phyloP scores from a whole-genome alignment of 495 filamentous ascomycete species.

The Echria macrotheca region DNA sequence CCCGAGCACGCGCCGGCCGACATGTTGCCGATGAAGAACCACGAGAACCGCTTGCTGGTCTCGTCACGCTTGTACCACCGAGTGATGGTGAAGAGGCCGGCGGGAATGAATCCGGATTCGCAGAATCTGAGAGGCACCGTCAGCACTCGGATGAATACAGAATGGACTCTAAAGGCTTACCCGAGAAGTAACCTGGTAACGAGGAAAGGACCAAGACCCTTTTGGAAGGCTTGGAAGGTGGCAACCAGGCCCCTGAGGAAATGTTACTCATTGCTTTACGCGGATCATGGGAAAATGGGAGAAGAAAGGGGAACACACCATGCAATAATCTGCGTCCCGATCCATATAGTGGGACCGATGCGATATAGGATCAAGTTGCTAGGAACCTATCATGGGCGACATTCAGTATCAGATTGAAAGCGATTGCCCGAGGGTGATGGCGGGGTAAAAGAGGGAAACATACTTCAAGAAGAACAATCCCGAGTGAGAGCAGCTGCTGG shows the following conservation, averaged over 20 bases:
- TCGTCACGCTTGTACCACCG: conserved; percentile 57
- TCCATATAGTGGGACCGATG: conserved; percentile 50
- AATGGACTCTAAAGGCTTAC: conserved; percentile 15
- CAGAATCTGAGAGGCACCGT: conserved; percentile 20
- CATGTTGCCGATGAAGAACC: conserved; percentile 51
- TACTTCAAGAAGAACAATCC: conserved; percentile 50
- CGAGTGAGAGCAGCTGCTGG: conserved; percentile 48
- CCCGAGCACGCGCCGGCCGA: conserved; percentile 30
- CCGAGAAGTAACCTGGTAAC: conserved; percentile 51
- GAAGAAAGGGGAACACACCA: conserved; percentile 23
- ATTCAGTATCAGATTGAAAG: not conserved
- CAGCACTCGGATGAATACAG: not conserved
- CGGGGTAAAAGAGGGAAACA: not conserved
- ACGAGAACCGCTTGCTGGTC: conserved; percentile 47
- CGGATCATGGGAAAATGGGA: not conserved
- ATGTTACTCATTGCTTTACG: not conserved
- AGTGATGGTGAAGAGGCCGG: conserved; percentile 52
- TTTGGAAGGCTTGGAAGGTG: conserved; percentile 54
- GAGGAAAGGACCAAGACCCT: conserved; percentile 45
- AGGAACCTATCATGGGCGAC: conserved; percentile 34
- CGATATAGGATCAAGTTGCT: conserved; percentile 52
- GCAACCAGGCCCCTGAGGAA: conserved; percentile 44
- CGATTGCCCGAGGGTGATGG: too few relatives aligned
- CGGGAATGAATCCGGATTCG: conserved; percentile 58
- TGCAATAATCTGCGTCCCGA: conserved; percentile 51